Evolutionary conservation across 1,284 basidiomycete genomes (phyloP), one percentile per base, ranked within the genome.

Genomic region (Cutaneotrichosporon sp.): DNA sequence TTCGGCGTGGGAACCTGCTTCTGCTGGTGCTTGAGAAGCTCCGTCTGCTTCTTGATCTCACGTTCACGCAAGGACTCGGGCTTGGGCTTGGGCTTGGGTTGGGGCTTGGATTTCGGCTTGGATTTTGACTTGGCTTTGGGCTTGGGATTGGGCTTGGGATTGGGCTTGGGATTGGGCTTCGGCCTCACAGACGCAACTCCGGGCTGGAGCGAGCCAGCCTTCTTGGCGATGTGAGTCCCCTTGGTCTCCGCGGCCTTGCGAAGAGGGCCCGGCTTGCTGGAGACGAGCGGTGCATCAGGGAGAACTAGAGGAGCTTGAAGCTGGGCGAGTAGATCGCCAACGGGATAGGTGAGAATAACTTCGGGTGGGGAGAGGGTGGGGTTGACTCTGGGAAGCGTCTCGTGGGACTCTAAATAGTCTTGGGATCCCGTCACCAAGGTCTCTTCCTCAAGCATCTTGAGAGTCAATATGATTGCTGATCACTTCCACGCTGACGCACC

Each of bases 71-170:
- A 46, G 18, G 56, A 10, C 52, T 58, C 46, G 4, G 51, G 10
- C 40, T 62, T 63, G 58, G 49, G 51, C 51, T 21, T 36, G 21
- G 32, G 31, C 52, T 55, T 11, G 6, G 51, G 8, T 46, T 60
- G 57, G 31, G 63, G 46, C 31, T 53, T 53, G 51, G 36, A 36
- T 10, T 26, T 26, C 26, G 36, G 42, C 32, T 38, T 64, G 38
- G 40, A 14, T 18, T 26, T n/a, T 2, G 52, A 4, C 31, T 34
- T 6, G 9, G 16, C 1, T 26, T 26, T 26, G 26, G 26, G 26
- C 26, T 26, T 26, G 26, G 26, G 26, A 26, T 26, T 26, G 26
- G 26, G 26, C 26, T 26, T 26, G 26, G 26, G 26, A 26, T 26
- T 26, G 26, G 26, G 26, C 26, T 26, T 26, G 26, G 26, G 26